These are phyloP conservation scores for Phytopythium aichiense DNA, from an alignment of 352 stramenopile species.

Conservation along the genomic window DNA sequence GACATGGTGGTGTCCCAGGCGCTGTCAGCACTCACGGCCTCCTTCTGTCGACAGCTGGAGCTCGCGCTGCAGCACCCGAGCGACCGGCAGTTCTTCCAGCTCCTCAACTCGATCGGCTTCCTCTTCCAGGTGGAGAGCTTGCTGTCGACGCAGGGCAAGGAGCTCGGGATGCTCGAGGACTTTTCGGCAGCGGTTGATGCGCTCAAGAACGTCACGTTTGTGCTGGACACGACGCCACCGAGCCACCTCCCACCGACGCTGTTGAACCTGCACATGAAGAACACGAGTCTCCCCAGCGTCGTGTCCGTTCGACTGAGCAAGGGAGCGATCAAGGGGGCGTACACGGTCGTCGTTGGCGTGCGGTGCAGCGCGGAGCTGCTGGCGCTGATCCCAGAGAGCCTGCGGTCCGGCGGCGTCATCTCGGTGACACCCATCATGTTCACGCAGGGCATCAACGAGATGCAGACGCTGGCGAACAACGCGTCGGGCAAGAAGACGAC, in stretches of 20 bases:
- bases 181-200: slow-evolving; percentile 76
- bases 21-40: slow-evolving; percentile 62
- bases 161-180: slow-evolving; percentile 94
- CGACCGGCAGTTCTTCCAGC: slow-evolving; percentile 48
- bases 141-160: slow-evolving; percentile 92
- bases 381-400: slow-evolving; percentile 32
- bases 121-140: slow-evolving; percentile 91
- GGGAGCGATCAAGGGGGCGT: slow-evolving; percentile 37
- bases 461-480: slow-evolving; percentile 77
- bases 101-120: slow-evolving; percentile 70
- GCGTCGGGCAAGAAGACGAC: slow-evolving; percentile 62
- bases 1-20: slow-evolving; percentile 82
- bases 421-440: slow-evolving; percentile 61
- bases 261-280: slow-evolving; percentile 76
- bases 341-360: slow-evolving; percentile 56
- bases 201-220: slow-evolving; percentile 65
- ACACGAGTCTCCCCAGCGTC: slow-evolving; percentile 61
- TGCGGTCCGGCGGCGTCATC: slow-evolving; percentile 49
- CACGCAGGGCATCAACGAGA: slow-evolving; percentile 79
- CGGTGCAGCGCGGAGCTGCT: slow-evolving; percentile 41
- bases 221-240: slow-evolving; percentile 61
- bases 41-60: slow-evolving; percentile 72
- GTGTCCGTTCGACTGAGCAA: slow-evolving; percentile 68
- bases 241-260: slow-evolving; percentile 59
- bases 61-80: slow-evolving; percentile 60